Evolutionary conservation across 345 rosid genomes (phyloP).

Genomic region (Heritiera littoralis): DNA sequence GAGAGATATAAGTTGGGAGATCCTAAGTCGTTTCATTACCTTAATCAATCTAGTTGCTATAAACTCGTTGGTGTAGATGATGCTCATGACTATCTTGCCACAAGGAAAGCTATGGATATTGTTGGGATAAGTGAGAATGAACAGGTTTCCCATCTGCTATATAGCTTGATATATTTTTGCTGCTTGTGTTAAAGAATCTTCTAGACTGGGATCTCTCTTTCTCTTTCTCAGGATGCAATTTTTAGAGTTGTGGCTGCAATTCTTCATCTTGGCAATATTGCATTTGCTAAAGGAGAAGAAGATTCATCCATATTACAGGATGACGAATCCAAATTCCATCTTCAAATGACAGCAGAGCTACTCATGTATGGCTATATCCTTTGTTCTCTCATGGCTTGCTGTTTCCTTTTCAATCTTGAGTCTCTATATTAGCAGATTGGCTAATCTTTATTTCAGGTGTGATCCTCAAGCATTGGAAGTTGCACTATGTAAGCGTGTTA

Average conservation of each 20-base stretch:
- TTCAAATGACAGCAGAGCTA: conserved; percentile 72
- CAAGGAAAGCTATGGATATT: conserved; percentile 86
- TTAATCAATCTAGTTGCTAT: conserved; percentile 88
- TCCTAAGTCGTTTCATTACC: conserved; percentile 82
- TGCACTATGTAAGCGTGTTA: conserved; percentile 76
- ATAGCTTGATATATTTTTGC: conserved; percentile 11
- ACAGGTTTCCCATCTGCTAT: conserved; percentile 57
- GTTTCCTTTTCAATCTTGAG: conserved; percentile 16
- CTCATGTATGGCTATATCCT: conserved; percentile 54
- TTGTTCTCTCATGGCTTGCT: conserved; percentile 20
- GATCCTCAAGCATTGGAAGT: conserved; percentile 62
- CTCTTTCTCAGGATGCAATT: conserved; percentile 62
- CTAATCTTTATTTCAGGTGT: conserved; percentile 57
- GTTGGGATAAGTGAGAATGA: conserved; percentile 76
- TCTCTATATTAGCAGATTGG: not conserved
- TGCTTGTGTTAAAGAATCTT: conserved; percentile 17
- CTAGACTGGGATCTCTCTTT: conserved; percentile 6
- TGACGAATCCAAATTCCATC: conserved; percentile 67
- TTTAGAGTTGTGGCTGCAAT: conserved; percentile 86
- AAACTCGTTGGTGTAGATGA: conserved; percentile 72
- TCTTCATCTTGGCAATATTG: conserved; percentile 89
- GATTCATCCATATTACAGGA: conserved; percentile 67
- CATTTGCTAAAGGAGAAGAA: conserved; percentile 64
- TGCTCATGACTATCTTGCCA: conserved; percentile 68
- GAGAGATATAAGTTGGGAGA: conserved; percentile 80